Conservation (phyloP, 176 grass and related monocot genomes). For the Carex myosuroides region DNA sequence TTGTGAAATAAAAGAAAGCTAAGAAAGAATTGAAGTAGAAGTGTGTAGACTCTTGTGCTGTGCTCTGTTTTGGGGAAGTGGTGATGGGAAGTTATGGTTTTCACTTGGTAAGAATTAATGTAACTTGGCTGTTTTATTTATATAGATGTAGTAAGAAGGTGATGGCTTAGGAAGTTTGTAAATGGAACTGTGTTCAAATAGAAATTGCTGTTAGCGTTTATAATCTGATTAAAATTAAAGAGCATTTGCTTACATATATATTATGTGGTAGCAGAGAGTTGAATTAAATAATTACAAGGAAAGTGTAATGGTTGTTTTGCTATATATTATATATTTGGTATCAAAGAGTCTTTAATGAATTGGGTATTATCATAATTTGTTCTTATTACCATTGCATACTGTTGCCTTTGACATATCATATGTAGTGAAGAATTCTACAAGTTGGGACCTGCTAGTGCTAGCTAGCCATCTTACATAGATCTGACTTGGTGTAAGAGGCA, state of each 20-base stretch:
- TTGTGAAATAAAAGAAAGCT: neutral
- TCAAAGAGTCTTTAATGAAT: neutral
- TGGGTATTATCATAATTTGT: neutral
- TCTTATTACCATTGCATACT: neutral
- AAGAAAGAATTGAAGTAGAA: neutral
- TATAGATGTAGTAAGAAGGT: neutral
- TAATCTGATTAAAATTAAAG: neutral
- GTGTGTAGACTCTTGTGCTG: neutral
- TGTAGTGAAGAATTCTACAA: neutral
- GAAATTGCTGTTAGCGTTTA: neutral
- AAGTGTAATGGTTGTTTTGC: neutral
- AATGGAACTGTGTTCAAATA: neutral
- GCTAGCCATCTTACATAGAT: conserved; percentile 11
- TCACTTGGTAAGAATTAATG: neutral
- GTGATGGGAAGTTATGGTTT: neutral
- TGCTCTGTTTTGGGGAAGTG: neutral
- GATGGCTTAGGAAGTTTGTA: neutral
- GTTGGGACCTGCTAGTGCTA: neutral
- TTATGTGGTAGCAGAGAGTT: neutral
- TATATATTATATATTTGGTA: neutral
- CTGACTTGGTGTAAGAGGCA: conserved; percentile 17
- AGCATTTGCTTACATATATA: neutral
- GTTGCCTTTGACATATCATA: neutral
- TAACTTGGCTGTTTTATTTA: neutral
- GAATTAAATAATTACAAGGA: neutral